Evolutionary conservation across 129 eudicot species (phyloP).

Genomic region (Flaveria brownii): DNA sequence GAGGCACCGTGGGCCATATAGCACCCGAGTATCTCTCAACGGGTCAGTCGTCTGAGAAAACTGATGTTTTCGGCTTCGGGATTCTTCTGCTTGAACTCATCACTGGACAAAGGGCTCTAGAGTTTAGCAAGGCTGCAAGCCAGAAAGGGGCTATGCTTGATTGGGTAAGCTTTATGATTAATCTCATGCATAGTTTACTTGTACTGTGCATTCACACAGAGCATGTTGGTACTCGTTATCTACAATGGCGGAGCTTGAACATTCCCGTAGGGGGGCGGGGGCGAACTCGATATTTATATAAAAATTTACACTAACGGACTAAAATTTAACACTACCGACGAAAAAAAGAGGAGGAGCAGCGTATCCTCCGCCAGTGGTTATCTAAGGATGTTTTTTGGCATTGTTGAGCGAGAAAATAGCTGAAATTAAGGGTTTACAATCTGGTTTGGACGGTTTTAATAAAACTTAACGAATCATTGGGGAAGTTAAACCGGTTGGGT

Average conservation of each 20-base stretch:
- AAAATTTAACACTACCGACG: too few relatives aligned
- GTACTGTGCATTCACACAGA: neutral
- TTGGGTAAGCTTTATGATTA: conserved; percentile 60
- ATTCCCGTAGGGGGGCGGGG: too few relatives aligned
- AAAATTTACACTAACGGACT: too few relatives aligned
- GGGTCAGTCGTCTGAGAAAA: conserved; percentile 88
- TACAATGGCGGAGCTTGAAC: too few relatives aligned
- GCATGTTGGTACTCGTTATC: neutral
- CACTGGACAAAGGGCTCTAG: conserved; percentile 80
- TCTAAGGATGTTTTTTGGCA: neutral
- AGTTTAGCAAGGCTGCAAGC: conserved; percentile 80
- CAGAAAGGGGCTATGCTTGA: conserved; percentile 89
- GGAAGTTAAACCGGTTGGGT: too few relatives aligned
- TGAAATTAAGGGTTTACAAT: neutral
- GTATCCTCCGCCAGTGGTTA: too few relatives aligned
- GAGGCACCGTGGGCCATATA: conserved; percentile 91
- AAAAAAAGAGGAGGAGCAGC: too few relatives aligned
- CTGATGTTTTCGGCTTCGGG: conserved; percentile 88
- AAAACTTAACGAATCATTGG: too few relatives aligned
- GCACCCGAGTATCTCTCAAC: conserved; percentile 93
- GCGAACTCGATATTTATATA: too few relatives aligned
- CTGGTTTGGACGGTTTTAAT: neutral
- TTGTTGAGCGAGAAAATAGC: neutral
- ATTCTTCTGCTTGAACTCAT: conserved; percentile 80
- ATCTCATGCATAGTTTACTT: conserved; percentile 20